A percentile compares a stretch with the other conserved stretches of the same genome.
Conservation (phyloP, 768 basidiomycete species). For the Terana coerulea region DNA sequence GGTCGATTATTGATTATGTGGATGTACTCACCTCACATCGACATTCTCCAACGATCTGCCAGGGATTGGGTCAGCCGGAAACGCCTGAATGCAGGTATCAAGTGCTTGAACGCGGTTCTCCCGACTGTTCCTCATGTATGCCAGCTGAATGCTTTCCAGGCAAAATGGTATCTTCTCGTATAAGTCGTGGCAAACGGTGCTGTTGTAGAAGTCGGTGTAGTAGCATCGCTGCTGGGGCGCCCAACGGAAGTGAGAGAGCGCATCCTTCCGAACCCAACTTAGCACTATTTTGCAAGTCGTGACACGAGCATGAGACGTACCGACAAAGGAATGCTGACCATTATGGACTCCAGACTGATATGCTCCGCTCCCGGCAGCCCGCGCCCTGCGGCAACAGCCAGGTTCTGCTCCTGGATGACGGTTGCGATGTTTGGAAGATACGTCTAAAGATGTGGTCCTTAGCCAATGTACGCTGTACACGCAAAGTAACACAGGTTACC, state of each 20-base stretch:
- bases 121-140: background rate
- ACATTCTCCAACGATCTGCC: background rate
- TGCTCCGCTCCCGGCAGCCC: slow-evolving; percentile 19
- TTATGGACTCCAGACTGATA: slow-evolving; percentile 31
- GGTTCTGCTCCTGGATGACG: slow-evolving; percentile 32
- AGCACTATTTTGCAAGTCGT: too few relatives aligned
- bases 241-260: slow-evolving; percentile 28
- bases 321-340: slow-evolving; percentile 26
- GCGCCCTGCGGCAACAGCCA: slow-evolving; percentile 14
- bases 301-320: background rate
- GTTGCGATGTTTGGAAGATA: slow-evolving; percentile 24
- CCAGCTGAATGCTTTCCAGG: slow-evolving; percentile 1
- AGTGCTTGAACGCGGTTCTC: background rate
- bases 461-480: too few relatives aligned
- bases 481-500: slow-evolving; percentile 20
- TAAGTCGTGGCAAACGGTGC: background rate
- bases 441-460: background rate
- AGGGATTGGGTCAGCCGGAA: background rate
- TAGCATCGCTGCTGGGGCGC: slow-evolving; percentile 27
- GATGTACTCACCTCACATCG: background rate
- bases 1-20: too few relatives aligned
- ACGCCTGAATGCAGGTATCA: slow-evolving; percentile 10
- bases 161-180: background rate
- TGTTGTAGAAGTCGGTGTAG: slow-evolving; percentile 4
- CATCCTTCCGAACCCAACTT: slow-evolving; percentile 26